Base-by-base conservation (phyloP, 176 grass and related monocot genomes). In the Chrysopogon serrulatus region DNA sequence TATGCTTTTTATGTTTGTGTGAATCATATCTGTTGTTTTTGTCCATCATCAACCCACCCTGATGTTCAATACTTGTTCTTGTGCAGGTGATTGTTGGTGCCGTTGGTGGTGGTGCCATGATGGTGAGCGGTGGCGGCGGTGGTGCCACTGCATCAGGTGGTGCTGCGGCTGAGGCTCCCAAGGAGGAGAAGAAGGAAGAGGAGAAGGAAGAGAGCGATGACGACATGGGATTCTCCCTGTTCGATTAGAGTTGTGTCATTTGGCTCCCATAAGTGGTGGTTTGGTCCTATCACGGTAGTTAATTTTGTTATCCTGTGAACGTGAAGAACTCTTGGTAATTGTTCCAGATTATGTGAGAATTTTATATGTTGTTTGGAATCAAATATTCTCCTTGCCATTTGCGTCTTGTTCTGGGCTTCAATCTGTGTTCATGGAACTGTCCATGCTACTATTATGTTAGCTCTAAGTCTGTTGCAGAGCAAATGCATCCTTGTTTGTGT, bases 201-300 rank as follows among this genome's bases (percentile, higher is more conserved):
- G 95, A 91, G 86, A 94, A 97, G 73, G 95, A 97, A 82, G 95
- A 97, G 65, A 97, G 92, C 15, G 95, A 97, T 0, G 92, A 97
- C 0, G 95, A 97, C 73, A 87, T 97, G 76, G 95, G 95, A 21
- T 97, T 97, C 90, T 97, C 95, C 32, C 95, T 97, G 73, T 97
- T 97, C 0, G 95, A 97, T 31, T 97, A 97, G 79, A 83, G n/a
- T 12, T 59, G 2, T 81, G 17, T 13, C 27, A 42, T 61, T 70
- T 74, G 16, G 36, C 15, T 39, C 31, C 24, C 2, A 68, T 31
- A 73, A 49, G 45, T 70, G 39, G 5, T 37, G 68, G 5, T 37
- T 43, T 62, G 24, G 21, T 23, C 47, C 10, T 83, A 18, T 64
- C 7, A 24, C 13, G 24, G 76, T 87, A 83, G 13, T 80, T 87